A percentile compares a stretch with the other conserved stretches of the same genome.
Evolutionary conservation across 495 filamentous ascomycete species (phyloP).

Genomic region (Aspergillus sclerotioniger): DNA sequence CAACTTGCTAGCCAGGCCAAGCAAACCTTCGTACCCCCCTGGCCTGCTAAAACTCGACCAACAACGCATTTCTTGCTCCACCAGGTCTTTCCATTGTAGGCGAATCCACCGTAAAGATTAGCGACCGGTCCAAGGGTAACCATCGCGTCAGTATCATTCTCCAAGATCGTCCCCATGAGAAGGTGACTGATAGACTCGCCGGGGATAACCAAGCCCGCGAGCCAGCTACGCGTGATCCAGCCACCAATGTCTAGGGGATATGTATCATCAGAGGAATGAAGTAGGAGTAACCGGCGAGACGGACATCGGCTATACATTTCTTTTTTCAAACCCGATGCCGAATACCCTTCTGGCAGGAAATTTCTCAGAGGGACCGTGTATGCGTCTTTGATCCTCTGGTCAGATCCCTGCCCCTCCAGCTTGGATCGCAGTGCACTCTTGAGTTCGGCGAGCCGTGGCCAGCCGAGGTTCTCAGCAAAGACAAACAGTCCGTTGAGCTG

Average conservation of each 20-base stretch:
- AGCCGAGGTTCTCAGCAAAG: constrained; percentile 51
- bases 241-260: constrained; percentile 41
- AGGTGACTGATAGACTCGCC: constrained; percentile 72
- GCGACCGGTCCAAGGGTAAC: constrained; percentile 62
- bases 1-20: constrained; percentile 74
- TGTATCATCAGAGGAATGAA: constrained; percentile 18
- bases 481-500: constrained; percentile 51
- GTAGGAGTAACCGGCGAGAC: constrained; percentile 30
- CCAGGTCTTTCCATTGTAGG: constrained; percentile 67
- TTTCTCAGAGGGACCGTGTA: constrained; percentile 12
- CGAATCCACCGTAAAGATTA: constrained; percentile 77
- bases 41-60: constrained; percentile 68
- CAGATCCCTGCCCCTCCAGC: constrained; percentile 15
- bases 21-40: constrained; percentile 64
- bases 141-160: constrained; percentile 69
- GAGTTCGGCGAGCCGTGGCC: constrained; percentile 46
- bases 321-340: constrained; percentile 13
- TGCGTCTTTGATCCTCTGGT: constrained; percentile 7
- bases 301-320: constrained; percentile 33
- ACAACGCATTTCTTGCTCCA: constrained; percentile 82
- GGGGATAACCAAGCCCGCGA: constrained; percentile 76
- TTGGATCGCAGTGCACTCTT: constrained; percentile 19
- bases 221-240: constrained; percentile 80
- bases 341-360: neutral
- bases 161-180: constrained; percentile 73